These are phyloP conservation scores for Neurospora sp. DNA, from an alignment of 495 filamentous ascomycete species.

Conservation along the genomic window DNA sequence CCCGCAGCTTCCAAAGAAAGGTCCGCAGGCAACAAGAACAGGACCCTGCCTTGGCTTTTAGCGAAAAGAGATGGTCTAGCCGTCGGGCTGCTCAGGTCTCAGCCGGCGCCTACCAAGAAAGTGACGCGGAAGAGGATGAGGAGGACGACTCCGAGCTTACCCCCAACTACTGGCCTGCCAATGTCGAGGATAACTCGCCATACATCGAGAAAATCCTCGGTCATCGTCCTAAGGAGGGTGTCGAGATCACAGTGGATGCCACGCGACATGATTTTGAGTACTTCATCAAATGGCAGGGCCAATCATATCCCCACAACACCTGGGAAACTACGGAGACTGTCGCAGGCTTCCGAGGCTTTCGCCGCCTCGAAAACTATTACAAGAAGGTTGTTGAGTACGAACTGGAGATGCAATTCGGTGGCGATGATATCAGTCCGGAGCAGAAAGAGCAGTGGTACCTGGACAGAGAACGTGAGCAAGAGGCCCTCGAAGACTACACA, in stretches of 20 bases:
- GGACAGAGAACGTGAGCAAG: conserved; percentile 75
- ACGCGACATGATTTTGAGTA: conserved; percentile 81
- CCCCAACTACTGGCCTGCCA: conserved; percentile 53
- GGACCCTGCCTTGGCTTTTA: conserved; percentile 49
- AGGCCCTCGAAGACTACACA: conserved; percentile 75
- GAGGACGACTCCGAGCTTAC: conserved; percentile 51
- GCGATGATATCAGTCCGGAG: conserved; percentile 64
- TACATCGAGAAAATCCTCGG: conserved; percentile 87
- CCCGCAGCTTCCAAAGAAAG: conserved; percentile 58
- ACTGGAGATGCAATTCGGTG: conserved; percentile 55
- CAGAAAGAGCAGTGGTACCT: conserved; percentile 86
- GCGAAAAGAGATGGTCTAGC: conserved; percentile 81
- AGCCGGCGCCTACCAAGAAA: conserved; percentile 82
- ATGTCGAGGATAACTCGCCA: conserved; percentile 57
- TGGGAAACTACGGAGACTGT: conserved; percentile 77
- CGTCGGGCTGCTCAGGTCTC: conserved; percentile 75
- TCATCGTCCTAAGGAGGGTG: conserved; percentile 65
- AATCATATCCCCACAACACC: conserved; percentile 88
- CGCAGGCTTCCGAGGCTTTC: conserved; percentile 52
- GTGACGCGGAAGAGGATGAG: conserved; percentile 53
- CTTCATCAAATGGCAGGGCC: conserved; percentile 94
- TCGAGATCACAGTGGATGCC: conserved; percentile 44
- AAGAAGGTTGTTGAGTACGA: conserved; percentile 69
- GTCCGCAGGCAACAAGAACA: conserved; percentile 54
- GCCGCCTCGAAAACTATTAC: conserved; percentile 89